phyloP scores from a whole-genome alignment of 371 early-diverging fungal genomes.

The Mortierella sp. region DNA sequence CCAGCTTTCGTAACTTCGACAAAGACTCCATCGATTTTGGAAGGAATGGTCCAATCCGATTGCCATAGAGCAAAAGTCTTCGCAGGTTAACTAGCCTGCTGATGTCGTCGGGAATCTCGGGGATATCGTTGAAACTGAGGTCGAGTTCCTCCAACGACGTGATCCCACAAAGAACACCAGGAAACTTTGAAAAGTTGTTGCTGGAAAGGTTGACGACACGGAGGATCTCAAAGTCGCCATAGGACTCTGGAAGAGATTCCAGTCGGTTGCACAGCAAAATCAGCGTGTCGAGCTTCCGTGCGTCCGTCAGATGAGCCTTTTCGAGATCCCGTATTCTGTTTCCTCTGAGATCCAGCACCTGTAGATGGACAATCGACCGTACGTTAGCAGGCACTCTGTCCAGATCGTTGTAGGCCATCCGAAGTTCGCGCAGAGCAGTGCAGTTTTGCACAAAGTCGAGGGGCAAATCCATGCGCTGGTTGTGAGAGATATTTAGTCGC shows the following conservation, averaged over 20 bases:
- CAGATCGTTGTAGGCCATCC: constrained; percentile 77
- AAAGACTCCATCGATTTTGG: constrained; percentile 76
- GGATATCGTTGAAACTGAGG: constrained; percentile 88
- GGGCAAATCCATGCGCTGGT: constrained; percentile 77
- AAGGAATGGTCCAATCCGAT: constrained; percentile 77
- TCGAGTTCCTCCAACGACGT: constrained; percentile 77
- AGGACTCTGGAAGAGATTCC: constrained; percentile 69
- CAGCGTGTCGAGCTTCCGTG: constrained; percentile 70
- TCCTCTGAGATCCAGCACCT: constrained; percentile 78
- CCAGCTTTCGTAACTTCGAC: constrained; percentile 76
- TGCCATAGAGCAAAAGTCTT: constrained; percentile 79
- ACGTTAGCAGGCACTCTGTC: constrained; percentile 71
- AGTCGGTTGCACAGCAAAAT: constrained; percentile 83
- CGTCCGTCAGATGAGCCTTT: constrained; percentile 67
- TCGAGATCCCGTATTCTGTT: constrained; percentile 79
- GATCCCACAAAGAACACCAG: constrained; percentile 73
- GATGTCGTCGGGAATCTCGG: constrained; percentile 80
- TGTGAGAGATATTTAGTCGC: constrained; percentile 78
- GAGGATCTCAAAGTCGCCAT: constrained; percentile 67
- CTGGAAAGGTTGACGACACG: constrained; percentile 81
- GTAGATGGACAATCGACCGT: constrained; percentile 69
- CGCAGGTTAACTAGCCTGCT: constrained; percentile 73
- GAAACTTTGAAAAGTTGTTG: constrained; percentile 82
- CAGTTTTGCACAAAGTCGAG: constrained; percentile 83
- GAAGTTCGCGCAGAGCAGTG: constrained; percentile 71